A percentile compares a stretch with the other conserved stretches of the same genome.
These are phyloP conservation scores for Thielaviopsis ethacetica DNA, from an alignment of 2,329 filamentous ascomycete species.

Conservation along the genomic window DNA sequence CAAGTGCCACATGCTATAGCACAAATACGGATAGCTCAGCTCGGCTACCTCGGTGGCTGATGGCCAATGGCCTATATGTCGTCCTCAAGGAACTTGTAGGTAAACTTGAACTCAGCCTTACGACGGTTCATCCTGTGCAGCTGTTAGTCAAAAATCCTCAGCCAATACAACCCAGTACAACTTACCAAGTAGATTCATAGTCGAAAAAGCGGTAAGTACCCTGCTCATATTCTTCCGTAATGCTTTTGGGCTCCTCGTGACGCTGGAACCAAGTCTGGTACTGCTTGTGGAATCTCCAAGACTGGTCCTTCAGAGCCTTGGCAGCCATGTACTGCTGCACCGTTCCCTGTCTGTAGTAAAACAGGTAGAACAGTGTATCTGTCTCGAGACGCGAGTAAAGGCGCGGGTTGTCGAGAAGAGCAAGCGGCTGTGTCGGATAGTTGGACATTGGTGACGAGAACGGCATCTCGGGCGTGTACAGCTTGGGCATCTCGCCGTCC, in stretches of 20 bases:
- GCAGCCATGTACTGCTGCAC: conserved; percentile 92
- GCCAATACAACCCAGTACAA: conserved; percentile 12
- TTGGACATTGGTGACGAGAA: conserved; percentile 60
- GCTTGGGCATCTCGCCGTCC: conserved; percentile 68
- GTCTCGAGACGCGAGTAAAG: conserved; percentile 83
- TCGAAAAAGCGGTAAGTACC: conserved; percentile 99
- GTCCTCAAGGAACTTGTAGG: conserved; percentile 94
- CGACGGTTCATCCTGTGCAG: conserved; percentile 85
- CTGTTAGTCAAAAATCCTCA: neutral
- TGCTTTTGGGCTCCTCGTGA: conserved; percentile 95
- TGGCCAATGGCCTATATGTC: conserved; percentile 40
- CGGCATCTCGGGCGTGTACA: conserved; percentile 69
- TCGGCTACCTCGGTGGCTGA: neutral
- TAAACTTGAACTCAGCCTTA: conserved; percentile 96
- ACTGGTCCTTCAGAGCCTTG: conserved; percentile 94
- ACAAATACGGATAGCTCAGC: neutral
- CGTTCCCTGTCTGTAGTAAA: conserved; percentile 95
- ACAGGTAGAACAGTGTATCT: conserved; percentile 94
- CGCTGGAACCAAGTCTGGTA: conserved; percentile 99
- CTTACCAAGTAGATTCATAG: conserved; percentile 96
- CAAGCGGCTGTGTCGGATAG: conserved; percentile 83
- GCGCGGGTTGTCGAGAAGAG: conserved; percentile 79
- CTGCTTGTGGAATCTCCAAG: conserved; percentile 98
- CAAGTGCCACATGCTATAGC: neutral
- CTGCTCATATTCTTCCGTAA: conserved; percentile 97